Base-by-base conservation (phyloP, 2,329 filamentous ascomycete species). In the Zelopaecilomyces penicillatus region DNA sequence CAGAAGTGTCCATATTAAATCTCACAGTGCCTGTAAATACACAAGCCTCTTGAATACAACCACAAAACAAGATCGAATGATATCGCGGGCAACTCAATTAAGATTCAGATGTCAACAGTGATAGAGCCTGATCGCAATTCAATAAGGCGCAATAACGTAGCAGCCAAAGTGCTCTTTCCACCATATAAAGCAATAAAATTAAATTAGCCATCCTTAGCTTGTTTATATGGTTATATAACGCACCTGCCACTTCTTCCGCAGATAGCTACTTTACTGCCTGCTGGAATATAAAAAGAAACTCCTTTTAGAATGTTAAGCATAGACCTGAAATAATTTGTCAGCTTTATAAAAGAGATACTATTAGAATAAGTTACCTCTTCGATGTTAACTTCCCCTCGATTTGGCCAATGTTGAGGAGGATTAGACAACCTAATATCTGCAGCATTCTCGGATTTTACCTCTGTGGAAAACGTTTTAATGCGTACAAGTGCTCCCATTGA, bases 401-500 rank as follows among this genome's bases (percentile, higher is more conserved):
- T 34, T 34, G 32, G 32, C 32, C 7, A 34, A 34, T 34, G 8
- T 7, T 7, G 32, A 7, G 32, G n/a, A 8, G 32, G 32, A 8
- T n/a, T n/a, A 8, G 32, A n/a, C 8, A 8, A 7, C 8, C n/a
- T 34, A 8, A n/a, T 7, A 7, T 34, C n/a, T n/a, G 8, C 32
- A 8, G 7, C 8, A 7, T n/a, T 34, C 32, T 34, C 32, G n/a
- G 39, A 12, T 29, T 41, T 33, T 19, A 28, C 29, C 29, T 41
- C 30, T 7, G 29, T 30, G 4, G 39, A 27, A 30, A 41, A 41
- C 5, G 6, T 4, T 19, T 33, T 41, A 30, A 41, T 41, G 10
- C 39, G 39, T 11, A 41, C 39, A 6, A 41, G 26, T 9, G 39
- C 39, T n/a, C 39, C 39, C 11, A 41, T 19, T 5, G 39, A 41